A percentile compares a stretch with the other conserved stretches of the same genome.
phyloP scores from a whole-genome alignment of 2,329 filamentous ascomycete genomes.

The Zalaria obscura region DNA sequence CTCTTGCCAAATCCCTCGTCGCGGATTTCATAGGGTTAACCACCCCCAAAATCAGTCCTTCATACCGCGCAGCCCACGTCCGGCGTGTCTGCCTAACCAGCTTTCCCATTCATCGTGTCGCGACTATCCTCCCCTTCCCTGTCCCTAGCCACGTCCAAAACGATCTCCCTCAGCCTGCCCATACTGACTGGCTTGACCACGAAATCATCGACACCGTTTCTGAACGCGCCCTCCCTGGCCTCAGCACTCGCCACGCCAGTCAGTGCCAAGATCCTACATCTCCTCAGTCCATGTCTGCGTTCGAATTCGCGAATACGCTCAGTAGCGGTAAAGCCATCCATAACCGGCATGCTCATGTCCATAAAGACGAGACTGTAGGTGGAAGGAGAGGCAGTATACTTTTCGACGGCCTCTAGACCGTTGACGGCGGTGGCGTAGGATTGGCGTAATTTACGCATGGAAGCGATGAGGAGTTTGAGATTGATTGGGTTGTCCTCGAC shows the following conservation, averaged over 20 bases:
- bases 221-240: slow-evolving; percentile 11
- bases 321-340: slow-evolving; percentile 18
- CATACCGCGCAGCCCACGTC: too few relatives aligned
- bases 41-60: too few relatives aligned
- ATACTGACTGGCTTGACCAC: slow-evolving; percentile 19
- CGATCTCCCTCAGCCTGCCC: slow-evolving; percentile 10
- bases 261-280: slow-evolving; percentile 13
- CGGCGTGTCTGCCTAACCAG: too few relatives aligned
- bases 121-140: too few relatives aligned
- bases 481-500: slow-evolving; percentile 21
- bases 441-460: slow-evolving; percentile 9
- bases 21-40: too few relatives aligned
- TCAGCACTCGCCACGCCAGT: slow-evolving; percentile 18
- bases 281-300: slow-evolving; percentile 6
- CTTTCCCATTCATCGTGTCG: too few relatives aligned
- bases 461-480: slow-evolving; percentile 12
- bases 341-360: slow-evolving; percentile 24
- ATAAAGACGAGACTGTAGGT: slow-evolving; percentile 34
- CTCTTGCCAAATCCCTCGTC: too few relatives aligned
- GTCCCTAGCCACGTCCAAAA: not conserved
- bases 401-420: slow-evolving; percentile 32
- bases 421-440: slow-evolving; percentile 21
- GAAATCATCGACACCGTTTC: slow-evolving; percentile 16
- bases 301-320: slow-evolving; percentile 15
- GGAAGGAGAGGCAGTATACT: slow-evolving; percentile 18